Evolutionary conservation across 2,329 filamentous ascomycete species (phyloP).

Genomic region (Claviceps digitariae): DNA sequence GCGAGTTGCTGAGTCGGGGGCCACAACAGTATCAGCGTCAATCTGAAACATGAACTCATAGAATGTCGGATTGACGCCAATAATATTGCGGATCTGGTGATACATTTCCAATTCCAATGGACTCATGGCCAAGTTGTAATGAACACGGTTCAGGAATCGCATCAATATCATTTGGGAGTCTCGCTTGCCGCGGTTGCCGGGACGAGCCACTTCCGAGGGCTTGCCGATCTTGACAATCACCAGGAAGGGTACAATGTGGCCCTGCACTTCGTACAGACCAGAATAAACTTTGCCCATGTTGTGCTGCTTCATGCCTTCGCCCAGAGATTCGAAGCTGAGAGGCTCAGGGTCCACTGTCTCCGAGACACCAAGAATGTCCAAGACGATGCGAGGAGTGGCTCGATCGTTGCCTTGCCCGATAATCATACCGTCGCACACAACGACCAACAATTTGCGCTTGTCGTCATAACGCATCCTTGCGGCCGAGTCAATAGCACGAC

Average conservation of each 20-base stretch:
- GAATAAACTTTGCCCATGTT: constrained; percentile 99
- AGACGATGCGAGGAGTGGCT: constrained; percentile 85
- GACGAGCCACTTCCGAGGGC: constrained; percentile 85
- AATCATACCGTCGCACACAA: constrained; percentile 98
- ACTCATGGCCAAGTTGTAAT: constrained; percentile 94
- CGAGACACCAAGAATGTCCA: constrained; percentile 91
- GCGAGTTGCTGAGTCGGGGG: constrained; percentile 75
- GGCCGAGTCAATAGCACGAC: constrained; percentile 91
- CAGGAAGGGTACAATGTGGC: constrained; percentile 94
- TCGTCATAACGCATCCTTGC: constrained; percentile 95
- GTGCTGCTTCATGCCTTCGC: constrained; percentile 92
- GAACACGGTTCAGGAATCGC: constrained; percentile 97
- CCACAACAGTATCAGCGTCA: constrained; percentile 92
- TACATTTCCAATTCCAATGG: constrained; percentile 96
- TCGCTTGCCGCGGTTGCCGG: constrained; percentile 97
- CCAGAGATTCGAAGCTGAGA: constrained; percentile 89
- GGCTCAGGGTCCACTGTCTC: constrained; percentile 91
- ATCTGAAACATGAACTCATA: constrained; percentile 97
- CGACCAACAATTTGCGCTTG: constrained; percentile 86
- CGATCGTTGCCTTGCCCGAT: constrained; percentile 96
- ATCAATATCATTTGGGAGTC: constrained; percentile 98
- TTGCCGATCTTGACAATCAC: constrained; percentile 97
- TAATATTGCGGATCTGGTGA: constrained; percentile 96
- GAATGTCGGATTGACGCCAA: constrained; percentile 95
- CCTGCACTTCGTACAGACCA: constrained; percentile 91